Evolutionary conservation across 1,284 basidiomycete genomes (phyloP).

Genomic region (Austroboletus novae-zelandiae): DNA sequence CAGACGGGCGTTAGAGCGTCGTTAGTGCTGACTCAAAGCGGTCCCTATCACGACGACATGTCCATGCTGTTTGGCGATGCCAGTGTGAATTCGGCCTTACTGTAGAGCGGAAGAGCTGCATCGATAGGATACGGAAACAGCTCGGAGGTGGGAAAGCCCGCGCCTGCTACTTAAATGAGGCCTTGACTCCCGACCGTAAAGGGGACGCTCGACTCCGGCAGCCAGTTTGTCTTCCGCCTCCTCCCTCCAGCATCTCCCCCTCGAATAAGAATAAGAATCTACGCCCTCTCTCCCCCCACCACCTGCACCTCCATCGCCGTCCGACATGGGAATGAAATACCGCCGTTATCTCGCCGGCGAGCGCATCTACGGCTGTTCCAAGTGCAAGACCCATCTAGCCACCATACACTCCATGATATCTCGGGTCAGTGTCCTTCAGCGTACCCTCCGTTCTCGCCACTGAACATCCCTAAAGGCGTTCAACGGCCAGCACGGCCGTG

Average conservation of each 20-base stretch:
- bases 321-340: slow-evolving; percentile 82
- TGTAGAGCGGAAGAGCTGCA: neutral
- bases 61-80: neutral
- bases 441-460: slow-evolving; percentile 3
- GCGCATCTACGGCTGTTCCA: slow-evolving; percentile 88
- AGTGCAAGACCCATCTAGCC: slow-evolving; percentile 91
- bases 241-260: neutral
- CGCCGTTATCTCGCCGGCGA: slow-evolving; percentile 86
- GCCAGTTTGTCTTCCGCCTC: neutral
- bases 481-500: slow-evolving; percentile 92
- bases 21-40: slow-evolving; percentile 4
- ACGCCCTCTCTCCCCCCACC: too few relatives aligned
- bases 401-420: slow-evolving; percentile 92
- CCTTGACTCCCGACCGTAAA: slow-evolving; percentile 24
- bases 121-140: slow-evolving; percentile 6
- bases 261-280: too few relatives aligned
- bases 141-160: slow-evolving; percentile 29
- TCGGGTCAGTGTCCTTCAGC: slow-evolving; percentile 54
- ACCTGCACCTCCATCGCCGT: neutral
- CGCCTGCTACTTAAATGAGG: slow-evolving; percentile 22
- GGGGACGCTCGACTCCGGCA: slow-evolving; percentile 13
- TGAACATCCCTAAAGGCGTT: slow-evolving; percentile 60
- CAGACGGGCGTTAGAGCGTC: slow-evolving; percentile 32
- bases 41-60: too few relatives aligned
- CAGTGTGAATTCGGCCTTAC: neutral